Conservation (phyloP, 768 basidiomycete genomes). For the Asterophora lycoperdoides region DNA sequence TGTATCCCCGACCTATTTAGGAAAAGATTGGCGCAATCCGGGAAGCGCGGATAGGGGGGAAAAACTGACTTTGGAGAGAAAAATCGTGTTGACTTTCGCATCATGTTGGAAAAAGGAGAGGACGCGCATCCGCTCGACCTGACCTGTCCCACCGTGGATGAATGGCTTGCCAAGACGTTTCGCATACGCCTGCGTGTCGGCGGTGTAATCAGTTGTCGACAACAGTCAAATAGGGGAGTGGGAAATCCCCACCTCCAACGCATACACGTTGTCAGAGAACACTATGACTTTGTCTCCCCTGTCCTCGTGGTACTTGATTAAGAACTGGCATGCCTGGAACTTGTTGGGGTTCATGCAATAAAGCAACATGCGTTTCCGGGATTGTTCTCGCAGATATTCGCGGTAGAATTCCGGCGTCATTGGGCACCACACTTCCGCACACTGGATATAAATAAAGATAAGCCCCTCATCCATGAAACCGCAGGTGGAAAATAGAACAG, state of each 20-base stretch:
- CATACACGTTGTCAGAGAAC: constrained; percentile 97
- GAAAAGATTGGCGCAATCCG: neutral
- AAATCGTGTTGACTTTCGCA: constrained; percentile 95
- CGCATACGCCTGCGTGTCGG: constrained; percentile 69
- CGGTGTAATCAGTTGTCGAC: neutral
- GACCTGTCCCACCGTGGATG: constrained; percentile 94
- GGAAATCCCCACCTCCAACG: constrained; percentile 73
- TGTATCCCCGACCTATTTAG: constrained; percentile 87
- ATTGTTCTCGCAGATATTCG: constrained; percentile 91
- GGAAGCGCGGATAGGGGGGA: constrained; percentile 3
- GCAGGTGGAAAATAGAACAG: neutral
- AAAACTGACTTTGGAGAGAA: constrained; percentile 81
- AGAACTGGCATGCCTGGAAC: constrained; percentile 98
- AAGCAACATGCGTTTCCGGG: constrained; percentile 89
- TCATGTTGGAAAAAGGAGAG: constrained; percentile 94
- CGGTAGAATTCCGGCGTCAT: constrained; percentile 99
- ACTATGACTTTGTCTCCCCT: constrained; percentile 99
- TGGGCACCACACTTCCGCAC: constrained; percentile 99
- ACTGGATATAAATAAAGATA: constrained; percentile 43
- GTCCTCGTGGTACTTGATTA: constrained; percentile 97
- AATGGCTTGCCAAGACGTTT: constrained; percentile 90
- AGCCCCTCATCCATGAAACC: constrained; percentile 3
- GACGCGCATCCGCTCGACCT: constrained; percentile 93
- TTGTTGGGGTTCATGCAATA: constrained; percentile 99
- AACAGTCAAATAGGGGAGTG: neutral